These are phyloP conservation scores for Conoideocrella luteorostrata DNA, from an alignment of 2,329 filamentous ascomycete species.

Conservation along the genomic window DNA sequence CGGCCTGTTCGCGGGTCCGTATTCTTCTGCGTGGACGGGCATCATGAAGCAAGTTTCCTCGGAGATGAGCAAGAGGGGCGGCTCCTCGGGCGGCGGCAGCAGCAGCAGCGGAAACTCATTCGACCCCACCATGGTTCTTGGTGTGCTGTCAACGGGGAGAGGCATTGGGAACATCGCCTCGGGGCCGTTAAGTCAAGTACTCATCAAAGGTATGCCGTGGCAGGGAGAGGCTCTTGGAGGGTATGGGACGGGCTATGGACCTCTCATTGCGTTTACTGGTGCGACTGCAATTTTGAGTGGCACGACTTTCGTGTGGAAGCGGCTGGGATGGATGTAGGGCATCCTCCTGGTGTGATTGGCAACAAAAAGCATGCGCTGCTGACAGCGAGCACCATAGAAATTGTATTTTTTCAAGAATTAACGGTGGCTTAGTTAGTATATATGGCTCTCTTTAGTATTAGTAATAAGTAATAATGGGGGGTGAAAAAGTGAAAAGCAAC, in stretches of 20 bases:
- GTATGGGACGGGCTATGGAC: conserved; percentile 27
- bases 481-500: too few relatives aligned
- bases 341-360: too few relatives aligned
- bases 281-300: conserved; percentile 24
- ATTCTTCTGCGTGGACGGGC: conserved; percentile 56
- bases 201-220: conserved; percentile 41
- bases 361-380: too few relatives aligned
- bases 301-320: conserved; percentile 22
- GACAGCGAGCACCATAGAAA: too few relatives aligned
- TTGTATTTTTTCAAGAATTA: too few relatives aligned
- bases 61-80: conserved; percentile 3
- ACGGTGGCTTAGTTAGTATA: too few relatives aligned
- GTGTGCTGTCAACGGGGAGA: conserved; percentile 49
- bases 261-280: conserved; percentile 27
- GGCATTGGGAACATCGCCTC: conserved; percentile 55
- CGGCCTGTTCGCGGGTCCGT: conserved; percentile 60
- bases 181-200: conserved; percentile 48
- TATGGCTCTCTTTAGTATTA: too few relatives aligned
- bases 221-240: conserved; percentile 24
- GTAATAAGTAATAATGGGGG: too few relatives aligned
- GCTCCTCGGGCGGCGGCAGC: not conserved
- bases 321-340: conserved; percentile 26
- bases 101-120: conserved; percentile 14
- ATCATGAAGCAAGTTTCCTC: conserved; percentile 39
- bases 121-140: conserved; percentile 51